phyloP scores from a whole-genome alignment of 75 land plant genomes.

The Pinus tabuliformis region DNA sequence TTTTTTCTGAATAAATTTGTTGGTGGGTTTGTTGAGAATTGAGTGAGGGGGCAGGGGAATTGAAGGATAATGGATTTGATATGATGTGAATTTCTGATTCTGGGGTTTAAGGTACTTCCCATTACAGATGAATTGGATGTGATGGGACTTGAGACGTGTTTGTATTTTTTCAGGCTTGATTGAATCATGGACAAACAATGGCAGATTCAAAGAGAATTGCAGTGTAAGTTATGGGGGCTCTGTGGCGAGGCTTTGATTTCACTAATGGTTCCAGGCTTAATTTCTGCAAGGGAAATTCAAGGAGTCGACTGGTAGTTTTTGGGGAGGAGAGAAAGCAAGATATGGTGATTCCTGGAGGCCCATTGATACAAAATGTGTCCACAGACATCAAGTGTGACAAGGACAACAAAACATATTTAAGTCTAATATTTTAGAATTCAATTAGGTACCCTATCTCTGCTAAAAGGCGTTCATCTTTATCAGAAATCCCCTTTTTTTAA shows the following conservation, averaged over 20 bases:
- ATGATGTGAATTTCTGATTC: neutral
- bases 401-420: slow-evolving; percentile 58
- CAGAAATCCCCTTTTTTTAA: too few species aligned
- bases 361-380: slow-evolving; percentile 32
- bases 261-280: slow-evolving; percentile 59
- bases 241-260: slow-evolving; percentile 81
- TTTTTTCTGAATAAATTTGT: neutral
- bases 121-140: neutral
- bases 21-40: neutral
- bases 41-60: neutral
- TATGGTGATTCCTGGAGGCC: slow-evolving; percentile 50
- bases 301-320: slow-evolving; percentile 44
- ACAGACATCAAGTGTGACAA: slow-evolving; percentile 54
- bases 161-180: neutral
- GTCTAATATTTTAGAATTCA: slow-evolving; percentile 76
- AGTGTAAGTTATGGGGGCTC: slow-evolving; percentile 34
- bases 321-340: slow-evolving; percentile 44
- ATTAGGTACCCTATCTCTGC: slow-evolving; percentile 43
- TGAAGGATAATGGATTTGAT: neutral
- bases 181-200: neutral
- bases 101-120: neutral
- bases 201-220: slow-evolving; percentile 19
- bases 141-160: neutral
- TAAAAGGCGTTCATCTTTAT: neutral
- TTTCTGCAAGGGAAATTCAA: slow-evolving; percentile 37